phyloP scores from a whole-genome alignment of 2,329 filamentous ascomycete genomes.

The Penicillium sp. region DNA sequence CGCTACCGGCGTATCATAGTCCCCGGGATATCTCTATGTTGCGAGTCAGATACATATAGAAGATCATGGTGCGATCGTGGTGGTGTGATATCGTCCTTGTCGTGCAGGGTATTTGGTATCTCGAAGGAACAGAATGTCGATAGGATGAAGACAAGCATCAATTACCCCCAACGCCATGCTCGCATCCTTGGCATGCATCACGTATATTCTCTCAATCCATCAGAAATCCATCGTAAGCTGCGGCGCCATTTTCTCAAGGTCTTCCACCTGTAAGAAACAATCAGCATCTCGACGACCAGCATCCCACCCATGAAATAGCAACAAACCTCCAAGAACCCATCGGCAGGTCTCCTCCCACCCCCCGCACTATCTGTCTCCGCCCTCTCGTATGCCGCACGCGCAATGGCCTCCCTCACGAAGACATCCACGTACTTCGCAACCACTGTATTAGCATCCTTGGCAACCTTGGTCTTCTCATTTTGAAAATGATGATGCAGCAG shows the following conservation, averaged over 20 bases:
- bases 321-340: conserved; percentile 73
- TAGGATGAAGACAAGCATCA: conserved; percentile 1
- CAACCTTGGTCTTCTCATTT: conserved; percentile 70
- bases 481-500: conserved; percentile 79
- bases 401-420: conserved; percentile 87
- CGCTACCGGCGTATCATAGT: conserved; percentile 23
- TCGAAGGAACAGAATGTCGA: conserved; percentile 12
- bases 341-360: conserved; percentile 38
- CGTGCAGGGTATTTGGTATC: conserved; percentile 25
- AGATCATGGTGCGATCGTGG: background rate
- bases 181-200: background rate
- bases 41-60: conserved; percentile 19
- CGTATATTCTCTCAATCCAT: background rate
- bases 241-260: conserved; percentile 83
- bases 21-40: conserved; percentile 28
- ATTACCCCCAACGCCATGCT: conserved; percentile 7
- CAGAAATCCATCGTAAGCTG: conserved; percentile 85
- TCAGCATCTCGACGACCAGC: background rate
- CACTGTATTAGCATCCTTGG: conserved; percentile 73
- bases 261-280: conserved; percentile 65
- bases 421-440: conserved; percentile 86
- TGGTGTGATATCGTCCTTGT: conserved; percentile 1
- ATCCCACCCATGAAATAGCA: background rate
- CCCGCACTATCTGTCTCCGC: conserved; percentile 44
- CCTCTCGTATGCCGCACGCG: conserved; percentile 72